Evolutionary conservation across 148 eudicot species (phyloP).

Genomic region (Diospyros kaki): DNA sequence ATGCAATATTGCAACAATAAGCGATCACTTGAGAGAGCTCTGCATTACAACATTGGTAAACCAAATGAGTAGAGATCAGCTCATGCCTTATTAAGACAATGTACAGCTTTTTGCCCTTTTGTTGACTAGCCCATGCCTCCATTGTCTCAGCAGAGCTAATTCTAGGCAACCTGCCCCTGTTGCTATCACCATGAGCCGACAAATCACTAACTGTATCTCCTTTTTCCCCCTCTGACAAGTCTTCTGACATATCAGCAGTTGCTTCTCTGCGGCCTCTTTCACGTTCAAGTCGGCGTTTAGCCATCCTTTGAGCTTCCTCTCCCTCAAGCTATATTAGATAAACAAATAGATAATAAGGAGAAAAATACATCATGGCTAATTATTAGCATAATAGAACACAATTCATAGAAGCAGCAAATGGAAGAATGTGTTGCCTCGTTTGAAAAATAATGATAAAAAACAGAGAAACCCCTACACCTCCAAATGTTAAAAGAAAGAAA

Average conservation of each 20-base stretch:
- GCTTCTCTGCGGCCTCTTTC: constrained; percentile 93
- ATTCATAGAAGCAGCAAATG: neutral
- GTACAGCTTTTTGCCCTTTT: constrained; percentile 81
- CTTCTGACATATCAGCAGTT: constrained; percentile 97
- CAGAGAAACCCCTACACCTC: neutral
- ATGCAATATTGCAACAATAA: neutral
- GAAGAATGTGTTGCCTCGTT: neutral
- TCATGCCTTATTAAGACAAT: constrained; percentile 75
- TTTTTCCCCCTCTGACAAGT: constrained; percentile 93
- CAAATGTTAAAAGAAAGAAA: neutral
- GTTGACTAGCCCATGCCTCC: constrained; percentile 87
- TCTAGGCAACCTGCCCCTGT: constrained; percentile 64
- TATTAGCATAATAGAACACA: neutral
- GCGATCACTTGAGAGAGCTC: neutral
- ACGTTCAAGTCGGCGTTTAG: constrained; percentile 76
- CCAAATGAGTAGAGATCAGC: constrained; percentile 5
- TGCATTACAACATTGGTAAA: constrained; percentile 7
- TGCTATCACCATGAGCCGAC: constrained; percentile 69
- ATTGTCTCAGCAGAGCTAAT: constrained; percentile 72
- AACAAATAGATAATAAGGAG: neutral
- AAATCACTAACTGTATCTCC: constrained; percentile 58
- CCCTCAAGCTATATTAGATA: constrained; percentile 61
- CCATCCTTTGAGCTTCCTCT: constrained; percentile 64
- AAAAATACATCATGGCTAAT: neutral
- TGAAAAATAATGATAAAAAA: neutral